Evolutionary conservation across 176 grass and related monocot species (phyloP).

Genomic region (Zoysia japonica): DNA sequence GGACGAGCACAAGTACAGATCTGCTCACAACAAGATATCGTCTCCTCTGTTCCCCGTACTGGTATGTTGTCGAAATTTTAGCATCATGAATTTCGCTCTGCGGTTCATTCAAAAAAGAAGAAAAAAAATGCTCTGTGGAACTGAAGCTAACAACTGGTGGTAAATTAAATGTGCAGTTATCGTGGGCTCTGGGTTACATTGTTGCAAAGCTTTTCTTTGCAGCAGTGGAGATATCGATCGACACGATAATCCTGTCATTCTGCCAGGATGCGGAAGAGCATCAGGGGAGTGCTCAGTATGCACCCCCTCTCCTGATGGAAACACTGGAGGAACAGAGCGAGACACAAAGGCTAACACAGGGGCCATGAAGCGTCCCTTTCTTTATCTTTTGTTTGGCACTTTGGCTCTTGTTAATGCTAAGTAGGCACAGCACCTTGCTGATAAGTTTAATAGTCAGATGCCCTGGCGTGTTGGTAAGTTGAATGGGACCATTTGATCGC

Average conservation of each 20-base stretch:
- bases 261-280: conserved; percentile 94
- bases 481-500: no score
- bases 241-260: conserved; percentile 89
- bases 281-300: conserved; percentile 76
- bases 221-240: conserved; percentile 82
- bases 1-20: conserved; percentile 85
- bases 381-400: neutral
- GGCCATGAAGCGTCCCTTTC: conserved; percentile 45
- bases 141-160: neutral
- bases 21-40: conserved; percentile 88
- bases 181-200: conserved; percentile 77
- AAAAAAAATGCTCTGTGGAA: neutral
- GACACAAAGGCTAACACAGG: conserved; percentile 70
- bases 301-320: conserved; percentile 85
- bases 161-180: conserved; percentile 46
- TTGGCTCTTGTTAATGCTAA: neutral
- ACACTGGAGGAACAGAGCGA: conserved; percentile 69
- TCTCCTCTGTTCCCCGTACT: conserved; percentile 85
- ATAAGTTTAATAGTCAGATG: no score
- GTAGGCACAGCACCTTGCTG: neutral
- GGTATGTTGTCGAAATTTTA: conserved; percentile 42
- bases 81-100: neutral
- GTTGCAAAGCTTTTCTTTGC: conserved; percentile 90
- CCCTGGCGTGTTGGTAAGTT: no score
- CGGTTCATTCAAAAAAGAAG: no score